Conservation (phyloP, 1,139 yeast species). For the Lodderomyces metapsilosis region DNA sequence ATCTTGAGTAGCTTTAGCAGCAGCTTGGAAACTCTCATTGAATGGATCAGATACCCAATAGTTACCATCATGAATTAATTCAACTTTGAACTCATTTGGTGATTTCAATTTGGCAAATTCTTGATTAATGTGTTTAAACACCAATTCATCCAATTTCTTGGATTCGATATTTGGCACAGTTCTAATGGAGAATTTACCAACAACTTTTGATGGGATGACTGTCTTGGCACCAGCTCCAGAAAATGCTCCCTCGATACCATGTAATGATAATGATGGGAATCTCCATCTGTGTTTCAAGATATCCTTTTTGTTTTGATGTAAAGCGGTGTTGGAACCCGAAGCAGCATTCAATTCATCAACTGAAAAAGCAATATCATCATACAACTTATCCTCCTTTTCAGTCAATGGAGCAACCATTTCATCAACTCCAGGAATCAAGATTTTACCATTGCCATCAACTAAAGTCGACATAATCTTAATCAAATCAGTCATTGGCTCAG, state of each 20-base stretch:
- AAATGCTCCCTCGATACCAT: slow-evolving; percentile 98
- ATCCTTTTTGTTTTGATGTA: slow-evolving; percentile 74
- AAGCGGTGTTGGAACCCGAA: slow-evolving; percentile 80
- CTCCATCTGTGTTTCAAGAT: slow-evolving; percentile 98
- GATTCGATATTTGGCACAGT: slow-evolving; percentile 94
- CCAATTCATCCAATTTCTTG: slow-evolving; percentile 72
- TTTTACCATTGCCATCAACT: slow-evolving; percentile 79
- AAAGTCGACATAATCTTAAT: slow-evolving; percentile 70
- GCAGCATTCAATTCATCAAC: slow-evolving; percentile 85
- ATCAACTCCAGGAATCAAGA: slow-evolving; percentile 79
- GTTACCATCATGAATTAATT: slow-evolving; percentile 88
- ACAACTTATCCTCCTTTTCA: slow-evolving; percentile 69
- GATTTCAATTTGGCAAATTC: slow-evolving; percentile 68
- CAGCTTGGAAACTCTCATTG: slow-evolving; percentile 92
- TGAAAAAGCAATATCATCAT: slow-evolving; percentile 83
- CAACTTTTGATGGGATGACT: slow-evolving; percentile 92
- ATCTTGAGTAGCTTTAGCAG: slow-evolving; percentile 86
- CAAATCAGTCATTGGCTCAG: slow-evolving; percentile 97
- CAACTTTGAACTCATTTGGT: slow-evolving; percentile 70
- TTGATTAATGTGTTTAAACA: slow-evolving; percentile 64
- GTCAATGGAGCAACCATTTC: slow-evolving; percentile 97
- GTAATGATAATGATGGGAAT: slow-evolving; percentile 91
- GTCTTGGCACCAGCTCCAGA: slow-evolving; percentile 95
- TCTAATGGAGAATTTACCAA: slow-evolving; percentile 93
- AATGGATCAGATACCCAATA: slow-evolving; percentile 96